These are phyloP conservation scores for Fraxinus excelsior DNA, from an alignment of 257 asterid species.

Conservation along the genomic window DNA sequence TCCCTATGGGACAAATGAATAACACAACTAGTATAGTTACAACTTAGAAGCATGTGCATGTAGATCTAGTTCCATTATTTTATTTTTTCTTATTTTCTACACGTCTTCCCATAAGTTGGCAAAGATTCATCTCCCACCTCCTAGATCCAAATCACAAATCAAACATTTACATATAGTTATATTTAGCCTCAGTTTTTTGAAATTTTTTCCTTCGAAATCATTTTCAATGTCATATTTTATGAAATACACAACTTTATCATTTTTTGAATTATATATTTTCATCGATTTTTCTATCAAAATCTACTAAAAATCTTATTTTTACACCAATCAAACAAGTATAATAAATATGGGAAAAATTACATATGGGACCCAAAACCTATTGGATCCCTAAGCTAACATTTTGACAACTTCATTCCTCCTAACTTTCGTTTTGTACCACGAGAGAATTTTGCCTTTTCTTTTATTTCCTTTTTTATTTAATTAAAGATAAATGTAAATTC, in stretches of 20 bases:
- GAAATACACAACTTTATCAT: too few species aligned
- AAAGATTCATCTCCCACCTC: constrained; percentile 25
- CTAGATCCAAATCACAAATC: not conserved
- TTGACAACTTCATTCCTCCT: not conserved
- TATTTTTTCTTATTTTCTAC: not conserved
- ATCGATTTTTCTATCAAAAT: too few species aligned
- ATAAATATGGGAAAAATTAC: not conserved
- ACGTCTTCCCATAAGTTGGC: constrained; percentile 26
- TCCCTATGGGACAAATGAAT: constrained; percentile 20
- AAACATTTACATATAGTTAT: not conserved
- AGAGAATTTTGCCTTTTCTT: not conserved
- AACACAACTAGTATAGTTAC: not conserved
- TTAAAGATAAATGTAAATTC: not conserved
- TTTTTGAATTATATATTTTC: too few species aligned
- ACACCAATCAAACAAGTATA: too few species aligned
- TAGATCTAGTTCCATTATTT: constrained; percentile 27
- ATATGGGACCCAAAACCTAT: not conserved
- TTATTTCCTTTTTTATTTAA: not conserved
- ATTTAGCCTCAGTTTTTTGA: too few species aligned
- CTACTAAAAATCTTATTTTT: too few species aligned
- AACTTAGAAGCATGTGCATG: constrained; percentile 36
- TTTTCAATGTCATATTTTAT: too few species aligned
- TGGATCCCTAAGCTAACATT: not conserved
- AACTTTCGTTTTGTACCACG: not conserved
- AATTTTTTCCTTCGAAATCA: too few species aligned